Evolutionary conservation across 2,329 filamentous ascomycete genomes (phyloP).

Genomic region (Aspergillus intermedius): DNA sequence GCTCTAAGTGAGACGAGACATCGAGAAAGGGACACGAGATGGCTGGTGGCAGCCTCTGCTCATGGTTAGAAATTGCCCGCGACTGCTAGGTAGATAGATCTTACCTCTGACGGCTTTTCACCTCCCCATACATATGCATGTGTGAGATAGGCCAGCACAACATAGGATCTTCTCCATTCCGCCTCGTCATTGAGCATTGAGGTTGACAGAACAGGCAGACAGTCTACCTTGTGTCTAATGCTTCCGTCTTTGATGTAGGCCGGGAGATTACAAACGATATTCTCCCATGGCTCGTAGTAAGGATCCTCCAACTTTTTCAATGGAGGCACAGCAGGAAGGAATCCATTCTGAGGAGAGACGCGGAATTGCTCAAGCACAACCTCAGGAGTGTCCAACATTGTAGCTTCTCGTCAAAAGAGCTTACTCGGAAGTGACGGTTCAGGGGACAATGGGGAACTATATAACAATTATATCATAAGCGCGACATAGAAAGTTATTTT

Average conservation of each 20-base stretch:
- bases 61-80: neutral
- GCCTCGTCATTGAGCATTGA: slow-evolving; percentile 67
- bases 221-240: slow-evolving; percentile 67
- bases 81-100: neutral
- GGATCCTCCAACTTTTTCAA: slow-evolving; percentile 67
- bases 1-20: slow-evolving; percentile 29
- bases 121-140: slow-evolving; percentile 85
- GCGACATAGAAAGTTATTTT: too few species aligned
- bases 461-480: neutral
- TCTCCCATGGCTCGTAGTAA: slow-evolving; percentile 91
- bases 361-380: slow-evolving; percentile 61
- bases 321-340: slow-evolving; percentile 71
- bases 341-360: slow-evolving; percentile 57
- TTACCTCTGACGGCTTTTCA: slow-evolving; percentile 60
- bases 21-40: slow-evolving; percentile 32
- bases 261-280: slow-evolving; percentile 69
- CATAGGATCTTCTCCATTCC: slow-evolving; percentile 82
- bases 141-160: slow-evolving; percentile 65
- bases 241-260: slow-evolving; percentile 68
- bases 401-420: neutral
- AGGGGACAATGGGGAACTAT: neutral
- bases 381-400: slow-evolving; percentile 21
- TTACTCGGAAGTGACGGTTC: too few species aligned
- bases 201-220: slow-evolving; percentile 71
- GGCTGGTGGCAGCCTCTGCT: slow-evolving; percentile 30